These are phyloP conservation scores for Pleoardoris graminearum DNA, from an alignment of 2,329 filamentous ascomycete species.

Conservation along the genomic window DNA sequence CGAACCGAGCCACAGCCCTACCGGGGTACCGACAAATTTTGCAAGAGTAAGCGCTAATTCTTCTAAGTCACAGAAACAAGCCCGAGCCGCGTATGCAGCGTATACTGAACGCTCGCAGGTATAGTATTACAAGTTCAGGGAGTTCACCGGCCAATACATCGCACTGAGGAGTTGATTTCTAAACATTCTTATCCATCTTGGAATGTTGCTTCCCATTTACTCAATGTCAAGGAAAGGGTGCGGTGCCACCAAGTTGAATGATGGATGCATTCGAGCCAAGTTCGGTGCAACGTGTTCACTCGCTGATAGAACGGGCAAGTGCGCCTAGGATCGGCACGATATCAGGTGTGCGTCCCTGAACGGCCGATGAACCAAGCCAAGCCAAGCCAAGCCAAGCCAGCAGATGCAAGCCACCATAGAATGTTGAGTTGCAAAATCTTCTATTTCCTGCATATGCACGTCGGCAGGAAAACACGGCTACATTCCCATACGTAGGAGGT, in stretches of 20 bases:
- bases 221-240: too few species aligned
- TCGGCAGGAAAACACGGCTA: background rate
- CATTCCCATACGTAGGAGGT: background rate
- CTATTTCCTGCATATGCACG: constrained; percentile 9
- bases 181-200: too few species aligned
- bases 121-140: background rate
- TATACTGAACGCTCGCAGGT: background rate
- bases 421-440: constrained; percentile 6
- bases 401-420: background rate
- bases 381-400: constrained; percentile 5
- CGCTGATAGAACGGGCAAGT: background rate
- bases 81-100: constrained; percentile 1
- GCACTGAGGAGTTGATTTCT: background rate
- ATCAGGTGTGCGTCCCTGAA: too few species aligned
- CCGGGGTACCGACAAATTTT: background rate
- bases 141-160: background rate
- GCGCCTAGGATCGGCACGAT: background rate
- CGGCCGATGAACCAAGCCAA: background rate
- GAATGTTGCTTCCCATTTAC: too few species aligned
- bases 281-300: background rate
- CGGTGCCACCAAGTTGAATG: too few species aligned
- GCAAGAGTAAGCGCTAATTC: background rate
- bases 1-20: constrained; percentile 7
- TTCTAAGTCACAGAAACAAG: background rate
- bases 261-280: background rate